Conservation (phyloP, 192 early-diverging fungal species). For the Physocladia obscura region DNA sequence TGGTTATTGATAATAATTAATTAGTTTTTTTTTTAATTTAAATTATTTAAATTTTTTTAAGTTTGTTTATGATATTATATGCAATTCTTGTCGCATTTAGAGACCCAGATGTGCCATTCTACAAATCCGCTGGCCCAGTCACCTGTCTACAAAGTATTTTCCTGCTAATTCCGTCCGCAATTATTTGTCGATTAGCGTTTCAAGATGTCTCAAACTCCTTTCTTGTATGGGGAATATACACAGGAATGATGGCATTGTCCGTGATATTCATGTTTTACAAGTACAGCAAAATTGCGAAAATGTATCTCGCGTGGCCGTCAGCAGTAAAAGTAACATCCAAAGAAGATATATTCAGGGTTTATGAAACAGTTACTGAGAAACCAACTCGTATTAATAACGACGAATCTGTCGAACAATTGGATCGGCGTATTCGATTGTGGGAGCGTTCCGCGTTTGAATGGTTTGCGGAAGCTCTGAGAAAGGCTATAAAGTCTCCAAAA, state of each 20-base stretch:
- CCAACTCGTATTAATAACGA: constrained; percentile 7
- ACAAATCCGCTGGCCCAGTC: constrained; percentile 39
- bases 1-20: no score
- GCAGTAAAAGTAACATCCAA: constrained; percentile 30
- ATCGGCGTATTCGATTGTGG: constrained; percentile 3
- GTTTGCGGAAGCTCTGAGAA: constrained; percentile 18
- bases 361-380: constrained; percentile 21
- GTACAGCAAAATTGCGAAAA: constrained; percentile 29
- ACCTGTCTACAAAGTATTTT: constrained; percentile 26
- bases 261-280: constrained; percentile 29
- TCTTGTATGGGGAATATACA: constrained; percentile 32
- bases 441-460: constrained; percentile 42
- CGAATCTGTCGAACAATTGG: background rate
- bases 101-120: constrained; percentile 38
- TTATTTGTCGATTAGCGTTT: constrained; percentile 32
- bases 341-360: constrained; percentile 32
- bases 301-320: constrained; percentile 41
- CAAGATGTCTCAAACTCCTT: background rate
- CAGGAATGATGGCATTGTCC: constrained; percentile 16
- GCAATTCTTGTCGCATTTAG: constrained; percentile 29
- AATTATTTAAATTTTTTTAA: constrained; percentile 8
- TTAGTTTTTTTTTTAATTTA: no score
- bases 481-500: constrained; percentile 1
- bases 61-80: constrained; percentile 38
- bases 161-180: constrained; percentile 32